A percentile compares a stretch with the other conserved stretches of the same genome.
Conservation (phyloP, 345 rosid species). For the Boechera retrofracta region DNA sequence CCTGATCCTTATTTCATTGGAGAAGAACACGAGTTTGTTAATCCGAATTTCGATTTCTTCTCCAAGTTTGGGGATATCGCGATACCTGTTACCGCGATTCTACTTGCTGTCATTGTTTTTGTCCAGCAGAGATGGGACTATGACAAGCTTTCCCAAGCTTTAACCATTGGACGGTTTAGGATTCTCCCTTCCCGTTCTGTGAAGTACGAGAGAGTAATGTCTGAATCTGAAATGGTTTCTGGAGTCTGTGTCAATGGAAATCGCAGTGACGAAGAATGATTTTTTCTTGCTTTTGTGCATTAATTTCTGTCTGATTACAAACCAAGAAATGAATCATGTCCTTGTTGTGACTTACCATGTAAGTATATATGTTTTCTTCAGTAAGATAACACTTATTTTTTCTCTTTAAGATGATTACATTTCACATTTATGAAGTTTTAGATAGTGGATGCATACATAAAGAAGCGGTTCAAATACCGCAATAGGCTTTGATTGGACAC, state of each 20-base stretch:
- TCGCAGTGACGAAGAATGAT: constrained; percentile 55
- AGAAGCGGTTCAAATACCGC: constrained; percentile 44
- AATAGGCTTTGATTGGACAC: constrained; percentile 48
- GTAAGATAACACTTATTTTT: constrained; percentile 15
- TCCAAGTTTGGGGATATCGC: constrained; percentile 76
- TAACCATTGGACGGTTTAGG: constrained; percentile 54
- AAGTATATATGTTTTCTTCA: constrained; percentile 33
- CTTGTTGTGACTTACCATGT: constrained; percentile 38
- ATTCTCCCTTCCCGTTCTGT: constrained; percentile 66
- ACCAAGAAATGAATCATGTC: constrained; percentile 25
- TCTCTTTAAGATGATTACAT: constrained; percentile 9
- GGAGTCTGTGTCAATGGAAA: constrained; percentile 47
- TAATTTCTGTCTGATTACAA: constrained; percentile 25
- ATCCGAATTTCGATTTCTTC: constrained; percentile 73
- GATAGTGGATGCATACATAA: neutral
- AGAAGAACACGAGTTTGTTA: constrained; percentile 71
- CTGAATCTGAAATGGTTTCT: constrained; percentile 77
- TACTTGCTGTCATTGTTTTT: constrained; percentile 61
- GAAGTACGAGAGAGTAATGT: constrained; percentile 70
- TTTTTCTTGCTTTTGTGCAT: constrained; percentile 1
- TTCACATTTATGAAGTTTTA: constrained; percentile 7
- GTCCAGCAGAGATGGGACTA: constrained; percentile 84
- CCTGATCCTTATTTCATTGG: constrained; percentile 67
- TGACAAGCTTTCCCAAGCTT: constrained; percentile 65
- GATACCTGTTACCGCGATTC: constrained; percentile 65